A percentile compares a stretch with the other conserved stretches of the same genome.
phyloP scores from a whole-genome alignment of 2,329 filamentous ascomycete species.

The Fusarium sp. region DNA sequence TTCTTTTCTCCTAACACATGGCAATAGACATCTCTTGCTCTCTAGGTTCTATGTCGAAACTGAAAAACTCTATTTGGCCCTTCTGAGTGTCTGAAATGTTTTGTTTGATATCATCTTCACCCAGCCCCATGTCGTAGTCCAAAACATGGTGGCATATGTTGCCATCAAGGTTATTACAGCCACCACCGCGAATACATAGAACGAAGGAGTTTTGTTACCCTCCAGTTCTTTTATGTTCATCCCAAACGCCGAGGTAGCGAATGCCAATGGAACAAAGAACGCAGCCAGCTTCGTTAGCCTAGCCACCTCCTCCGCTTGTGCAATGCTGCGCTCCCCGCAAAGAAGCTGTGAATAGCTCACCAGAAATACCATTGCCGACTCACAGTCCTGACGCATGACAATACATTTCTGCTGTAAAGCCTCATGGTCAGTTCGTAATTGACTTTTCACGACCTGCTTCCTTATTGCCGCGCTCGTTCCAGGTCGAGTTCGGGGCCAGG shows the following conservation, averaged over 20 bases:
- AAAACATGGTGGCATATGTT: background rate
- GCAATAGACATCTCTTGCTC: fast-evolving
- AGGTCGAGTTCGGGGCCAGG: background rate
- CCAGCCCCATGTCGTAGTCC: fast-evolving
- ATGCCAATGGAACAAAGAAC: background rate
- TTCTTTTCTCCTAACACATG: background rate
- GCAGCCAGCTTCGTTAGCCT: background rate
- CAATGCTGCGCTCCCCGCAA: background rate
- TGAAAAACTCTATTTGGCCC: too few species aligned
- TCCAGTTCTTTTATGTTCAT: fast-evolving
- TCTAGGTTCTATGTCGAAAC: fast-evolving
- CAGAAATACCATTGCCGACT: background rate
- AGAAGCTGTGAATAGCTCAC: background rate
- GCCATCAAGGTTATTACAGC: background rate
- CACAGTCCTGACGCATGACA: background rate
- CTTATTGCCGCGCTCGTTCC: background rate
- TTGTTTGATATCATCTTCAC: background rate
- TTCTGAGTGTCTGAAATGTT: too few species aligned
- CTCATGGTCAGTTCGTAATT: fast-evolving
- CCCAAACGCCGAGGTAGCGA: background rate
- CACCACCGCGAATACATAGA: too few species aligned
- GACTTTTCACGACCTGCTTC: background rate
- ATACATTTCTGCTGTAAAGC: fast-evolving
- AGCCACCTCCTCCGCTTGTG: background rate
- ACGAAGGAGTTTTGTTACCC: background rate